Conservation (phyloP, 345 rosid genomes). For the Gossypium australe region DNA sequence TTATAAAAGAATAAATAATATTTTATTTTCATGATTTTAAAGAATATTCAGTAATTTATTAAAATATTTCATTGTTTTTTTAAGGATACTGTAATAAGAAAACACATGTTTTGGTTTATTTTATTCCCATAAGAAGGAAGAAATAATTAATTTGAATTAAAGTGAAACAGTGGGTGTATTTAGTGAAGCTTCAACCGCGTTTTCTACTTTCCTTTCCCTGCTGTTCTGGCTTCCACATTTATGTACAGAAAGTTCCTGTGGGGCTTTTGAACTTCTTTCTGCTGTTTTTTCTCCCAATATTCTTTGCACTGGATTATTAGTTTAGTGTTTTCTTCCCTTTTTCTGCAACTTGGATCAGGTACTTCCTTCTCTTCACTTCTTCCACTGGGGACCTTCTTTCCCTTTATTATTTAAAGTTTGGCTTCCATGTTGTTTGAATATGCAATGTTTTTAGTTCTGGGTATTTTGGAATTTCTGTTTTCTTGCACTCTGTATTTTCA, state of each 20-base stretch:
- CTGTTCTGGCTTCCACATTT: conserved; percentile 13
- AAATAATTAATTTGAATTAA: not conserved
- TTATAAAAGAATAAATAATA: too few relatives aligned
- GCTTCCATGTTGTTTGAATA: conserved; percentile 1
- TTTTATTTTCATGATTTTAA: too few relatives aligned
- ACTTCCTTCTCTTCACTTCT: conserved; percentile 21
- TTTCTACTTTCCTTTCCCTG: not conserved
- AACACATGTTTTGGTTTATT: too few relatives aligned
- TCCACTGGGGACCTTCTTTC: not conserved
- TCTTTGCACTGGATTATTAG: not conserved
- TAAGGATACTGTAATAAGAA: too few relatives aligned
- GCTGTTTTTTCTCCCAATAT: not conserved
- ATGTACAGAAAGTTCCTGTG: not conserved
- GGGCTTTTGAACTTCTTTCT: conserved; percentile 12
- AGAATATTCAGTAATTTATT: too few relatives aligned
- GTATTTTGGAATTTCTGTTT: conserved; percentile 16
- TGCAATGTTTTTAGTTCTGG: conserved; percentile 13
- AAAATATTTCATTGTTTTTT: too few relatives aligned
- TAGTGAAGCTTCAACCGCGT: conserved; percentile 4
- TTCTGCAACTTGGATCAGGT: conserved; percentile 38
- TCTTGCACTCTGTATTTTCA: not conserved
- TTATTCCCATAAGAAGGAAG: not conserved
- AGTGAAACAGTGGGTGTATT: not conserved
- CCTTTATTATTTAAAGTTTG: not conserved
- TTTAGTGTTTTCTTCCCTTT: conserved; percentile 8